Evolutionary conservation across 2,329 filamentous ascomycete genomes (phyloP), one percentile per base, ranked within the genome.

Genomic region (Penicillium crustosum): DNA sequence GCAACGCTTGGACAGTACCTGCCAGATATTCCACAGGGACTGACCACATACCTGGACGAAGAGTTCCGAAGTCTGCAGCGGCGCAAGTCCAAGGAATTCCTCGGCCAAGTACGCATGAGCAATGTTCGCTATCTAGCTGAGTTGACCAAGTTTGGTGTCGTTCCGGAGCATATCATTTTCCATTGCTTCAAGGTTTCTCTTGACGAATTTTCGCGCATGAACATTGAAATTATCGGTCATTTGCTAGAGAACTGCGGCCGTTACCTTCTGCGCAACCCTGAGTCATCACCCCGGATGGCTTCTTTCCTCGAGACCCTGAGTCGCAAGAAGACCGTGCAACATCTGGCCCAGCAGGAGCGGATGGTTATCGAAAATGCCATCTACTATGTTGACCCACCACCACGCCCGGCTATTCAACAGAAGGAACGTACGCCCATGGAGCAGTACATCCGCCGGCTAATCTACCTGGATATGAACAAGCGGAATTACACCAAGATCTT

Each of bases 321-420:
- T 71, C 89, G 94, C 57, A 99, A 99, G 80, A 99, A 99, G 77
- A 87, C 90, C 8, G 93, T 94, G 8, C 92, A 97, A 71, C 93
- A 97, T 71, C 88, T 99, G 57, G 93, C 93, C 15, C 91, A 96
- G 68, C 91, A 96, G 66, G 94, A 99, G 76, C 89, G 93, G 39
- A 97, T 99, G 93, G 85, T 97, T 31, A 94, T 99, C 57, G 94
- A 99, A 74, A 99, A 99, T 71, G 94, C 94, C 4, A 86, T 97
- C 57, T 99, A 99, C 76, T 97, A 97, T 67, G 94, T 99, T 56
- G 94, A 97, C 68, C 94, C 94, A 15, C 95, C 94, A 0, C 89
- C 96, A 72, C 86, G 94, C 60, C 90, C 93, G 33, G 93, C 94
- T 0, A 97, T 99, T 54, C 89, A 95, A 74, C 93, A 97, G 71